Evolutionary conservation across 1,139 yeast genomes (phyloP), one percentile per base, ranked within the genome.

Genomic region (Geotrichum citri-aurantii): DNA sequence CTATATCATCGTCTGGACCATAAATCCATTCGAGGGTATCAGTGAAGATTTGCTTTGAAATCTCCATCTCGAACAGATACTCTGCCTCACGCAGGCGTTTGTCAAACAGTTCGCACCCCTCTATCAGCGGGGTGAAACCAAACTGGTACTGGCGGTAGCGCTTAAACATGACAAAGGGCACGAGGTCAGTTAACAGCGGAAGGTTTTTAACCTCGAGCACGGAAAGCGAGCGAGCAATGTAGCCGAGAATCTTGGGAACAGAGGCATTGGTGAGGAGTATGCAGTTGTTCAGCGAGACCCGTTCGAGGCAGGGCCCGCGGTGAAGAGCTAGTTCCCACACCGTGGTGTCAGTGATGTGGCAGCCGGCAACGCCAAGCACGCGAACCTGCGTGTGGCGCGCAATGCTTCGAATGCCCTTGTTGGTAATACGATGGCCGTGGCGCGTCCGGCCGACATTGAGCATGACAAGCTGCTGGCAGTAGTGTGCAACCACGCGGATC

Each of bases 321-420:
- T 77, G 72, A 26, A 80, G 71, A 0, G 93, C 93, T 51, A 91
- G 74, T 67, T 88, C 93, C 95, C 96, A 89, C 27, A 92, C 74
- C 6, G 87, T 78, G 53, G 83, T 79, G 73, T 92, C 97, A 21
- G 88, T 82, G 29, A 92, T 79, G 58, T 81, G 77, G 70, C 97
- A 89, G 7, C 98, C 98, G 0, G 98, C 97, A 17, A 90, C 74
- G 0, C 98, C 98, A 53, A 92, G 76, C 0, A 97, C 91, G 54
- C 77, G 77, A 49, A 91, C 74, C 14, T 76, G 70, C 2, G 82
- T 79, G 65, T 81, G 81, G 50, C 77, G 76, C 6, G 85, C 81
- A 37, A 92, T 73, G 24, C 80, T 79, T 19, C 81, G 75, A 47
- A 91, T 72, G 14, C 95, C 82, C 49, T 80, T 75, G 74, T 90